Evolutionary conservation across 2,329 filamentous ascomycete species (phyloP), one percentile per base, ranked within the genome.

Genomic region (Graphilbum ipis-grandicollis): DNA sequence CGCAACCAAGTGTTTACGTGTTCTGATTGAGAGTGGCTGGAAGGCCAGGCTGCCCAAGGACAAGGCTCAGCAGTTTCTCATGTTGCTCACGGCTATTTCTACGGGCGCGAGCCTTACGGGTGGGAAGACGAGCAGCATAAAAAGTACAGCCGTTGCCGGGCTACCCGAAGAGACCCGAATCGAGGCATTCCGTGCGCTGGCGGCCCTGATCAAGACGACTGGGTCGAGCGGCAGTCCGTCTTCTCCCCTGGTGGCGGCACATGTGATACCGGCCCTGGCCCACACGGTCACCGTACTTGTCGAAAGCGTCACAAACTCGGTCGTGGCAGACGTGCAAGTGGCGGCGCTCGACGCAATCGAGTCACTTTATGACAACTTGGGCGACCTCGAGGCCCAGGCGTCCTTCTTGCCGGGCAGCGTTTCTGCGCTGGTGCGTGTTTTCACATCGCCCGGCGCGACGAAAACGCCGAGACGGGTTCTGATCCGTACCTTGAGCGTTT

Each of bases 381-480:
- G 68, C 36, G 79, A 90, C 47, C 69, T 68, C 33, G 68, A 79
- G n/a, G 73, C 81, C 3, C 61, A 93, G 39, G 82, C 84, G 9
- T 86, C 72, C 42, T 90, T 98, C 49, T 64, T 96, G 31, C 90
- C 92, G 0, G 84, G 86, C 9, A 83, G 83, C 0, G 71, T 93
- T 0, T 96, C 90, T 3, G 73, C 75, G 1, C 59, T 98, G 19
- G 76, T 79, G 2, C 86, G 79, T 48, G 60, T 84, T 1, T 58
- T 93, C 35, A 77, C 79, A 5, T 73, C 74, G 1, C 79, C 76
- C 1, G 71, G 68, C 30, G 65, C 68, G 10, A 58, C 63, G 32
- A 72, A 67, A 46, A 55, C 53, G 1, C 54, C 56, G 32, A 75
- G 66, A 45, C 70, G 66, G 30, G 68, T 92, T 0, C 59, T 96